phyloP scores from a whole-genome alignment of 2,329 filamentous ascomycete species.

The Sphaerulina vaccinii region DNA sequence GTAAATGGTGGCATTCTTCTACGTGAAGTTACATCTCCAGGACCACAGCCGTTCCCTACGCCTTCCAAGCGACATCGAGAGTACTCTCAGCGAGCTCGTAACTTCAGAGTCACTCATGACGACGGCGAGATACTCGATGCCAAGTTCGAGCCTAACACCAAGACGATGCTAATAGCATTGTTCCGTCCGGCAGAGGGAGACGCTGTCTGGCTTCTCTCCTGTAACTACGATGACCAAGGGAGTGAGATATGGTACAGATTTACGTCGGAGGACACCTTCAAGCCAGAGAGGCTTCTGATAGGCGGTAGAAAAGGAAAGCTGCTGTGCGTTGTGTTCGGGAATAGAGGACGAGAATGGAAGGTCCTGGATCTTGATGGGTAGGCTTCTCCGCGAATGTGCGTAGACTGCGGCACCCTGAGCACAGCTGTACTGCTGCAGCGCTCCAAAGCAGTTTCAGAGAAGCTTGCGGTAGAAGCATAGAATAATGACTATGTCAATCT shows the following conservation, averaged over 20 bases:
- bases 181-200: constrained; percentile 2
- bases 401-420: too few relatives aligned
- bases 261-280: constrained; percentile 44
- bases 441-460: too few relatives aligned
- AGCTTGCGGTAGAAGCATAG: too few relatives aligned
- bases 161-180: neutral
- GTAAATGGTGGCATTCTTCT: neutral
- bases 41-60: neutral
- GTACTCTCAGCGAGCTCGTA: neutral
- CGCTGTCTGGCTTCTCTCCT: neutral
- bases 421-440: too few relatives aligned
- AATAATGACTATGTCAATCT: too few relatives aligned
- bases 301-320: constrained; percentile 56
- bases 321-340: constrained; percentile 56
- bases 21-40: neutral
- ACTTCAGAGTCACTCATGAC: neutral
- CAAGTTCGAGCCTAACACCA: constrained; percentile 11
- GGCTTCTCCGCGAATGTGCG: too few relatives aligned
- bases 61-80: neutral
- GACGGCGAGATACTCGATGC: constrained; percentile 11
- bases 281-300: constrained; percentile 52
- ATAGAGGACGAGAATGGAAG: constrained; percentile 54
- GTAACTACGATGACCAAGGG: neutral
- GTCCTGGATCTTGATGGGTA: constrained; percentile 55
- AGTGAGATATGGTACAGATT: constrained; percentile 49